Evolutionary conservation across 2,329 filamentous ascomycete genomes (phyloP).

Genomic region (Cytospora schulzeri): DNA sequence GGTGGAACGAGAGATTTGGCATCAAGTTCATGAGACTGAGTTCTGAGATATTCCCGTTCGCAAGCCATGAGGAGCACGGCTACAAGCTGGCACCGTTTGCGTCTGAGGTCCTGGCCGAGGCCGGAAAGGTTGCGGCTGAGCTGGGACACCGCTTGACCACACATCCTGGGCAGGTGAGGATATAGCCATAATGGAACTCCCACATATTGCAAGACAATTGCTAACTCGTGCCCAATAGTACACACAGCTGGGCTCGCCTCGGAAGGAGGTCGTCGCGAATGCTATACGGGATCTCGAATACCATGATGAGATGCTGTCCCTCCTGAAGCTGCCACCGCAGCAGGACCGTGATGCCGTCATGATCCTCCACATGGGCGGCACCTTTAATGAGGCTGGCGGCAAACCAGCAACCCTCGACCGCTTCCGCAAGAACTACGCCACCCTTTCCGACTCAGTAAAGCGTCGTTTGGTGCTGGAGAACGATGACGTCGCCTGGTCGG

Average conservation of each 20-base stretch:
- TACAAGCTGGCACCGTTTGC: slow-evolving; percentile 86
- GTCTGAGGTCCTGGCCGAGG: slow-evolving; percentile 73
- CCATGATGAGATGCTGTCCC: slow-evolving; percentile 79
- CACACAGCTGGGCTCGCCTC: slow-evolving; percentile 86
- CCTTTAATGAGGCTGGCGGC: slow-evolving; percentile 67
- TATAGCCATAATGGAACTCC: background rate
- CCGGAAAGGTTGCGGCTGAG: slow-evolving; percentile 74
- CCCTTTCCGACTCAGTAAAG: slow-evolving; percentile 69
- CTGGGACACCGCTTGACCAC: slow-evolving; percentile 84
- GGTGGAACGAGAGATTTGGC: slow-evolving; percentile 89
- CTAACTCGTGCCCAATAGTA: slow-evolving; percentile 52
- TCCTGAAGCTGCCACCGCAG: slow-evolving; percentile 77
- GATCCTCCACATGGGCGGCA: slow-evolving; percentile 91
- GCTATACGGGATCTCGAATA: slow-evolving; percentile 83
- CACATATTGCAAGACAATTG: no score
- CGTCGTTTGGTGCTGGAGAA: slow-evolving; percentile 87
- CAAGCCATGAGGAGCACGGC: slow-evolving; percentile 82
- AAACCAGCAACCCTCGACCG: slow-evolving; percentile 77
- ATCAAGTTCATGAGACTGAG: slow-evolving; percentile 93
- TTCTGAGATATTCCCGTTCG: slow-evolving; percentile 97
- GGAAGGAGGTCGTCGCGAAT: slow-evolving; percentile 73
- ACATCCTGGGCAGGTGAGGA: slow-evolving; percentile 74
- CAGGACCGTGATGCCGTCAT: slow-evolving; percentile 85
- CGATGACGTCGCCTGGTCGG: slow-evolving; percentile 90
- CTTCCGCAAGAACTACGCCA: slow-evolving; percentile 74